phyloP scores from a whole-genome alignment of 805 yeast species.

The Yarrowia deformans region DNA sequence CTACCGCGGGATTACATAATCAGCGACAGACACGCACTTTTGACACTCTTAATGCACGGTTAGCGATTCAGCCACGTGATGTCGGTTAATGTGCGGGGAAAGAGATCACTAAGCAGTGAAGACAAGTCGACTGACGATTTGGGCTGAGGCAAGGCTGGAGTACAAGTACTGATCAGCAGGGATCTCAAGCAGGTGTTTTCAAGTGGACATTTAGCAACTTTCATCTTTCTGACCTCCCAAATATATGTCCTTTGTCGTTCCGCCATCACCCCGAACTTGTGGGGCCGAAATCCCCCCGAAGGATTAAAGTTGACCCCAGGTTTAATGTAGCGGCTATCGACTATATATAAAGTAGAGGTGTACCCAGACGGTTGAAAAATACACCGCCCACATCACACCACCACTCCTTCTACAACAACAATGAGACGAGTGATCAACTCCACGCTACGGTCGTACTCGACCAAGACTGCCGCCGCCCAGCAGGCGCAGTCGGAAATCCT shows the following conservation, averaged over 20 bases:
- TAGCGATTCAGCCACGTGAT: constrained; percentile 14
- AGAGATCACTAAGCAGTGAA: constrained; percentile 4
- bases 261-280: constrained; percentile 34
- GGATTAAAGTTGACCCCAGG: constrained; percentile 39
- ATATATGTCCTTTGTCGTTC: background rate
- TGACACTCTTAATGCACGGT: constrained; percentile 7
- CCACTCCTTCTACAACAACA: background rate
- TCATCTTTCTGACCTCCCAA: background rate
- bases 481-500: constrained; percentile 35
- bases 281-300: constrained; percentile 39
- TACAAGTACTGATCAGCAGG: background rate
- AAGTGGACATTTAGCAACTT: background rate
- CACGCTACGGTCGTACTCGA: constrained; percentile 37
- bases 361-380: constrained; percentile 1
- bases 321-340: constrained; percentile 38
- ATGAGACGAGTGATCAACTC: constrained; percentile 39
- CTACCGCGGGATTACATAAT: background rate
- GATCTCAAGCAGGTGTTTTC: background rate
- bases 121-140: too few relatives aligned
- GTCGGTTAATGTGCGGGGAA: constrained; percentile 29
- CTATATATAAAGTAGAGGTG: constrained; percentile 35
- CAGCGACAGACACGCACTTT: background rate
- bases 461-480: constrained; percentile 30
- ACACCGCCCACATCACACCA: background rate
- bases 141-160: too few relatives aligned